phyloP scores from a whole-genome alignment of 768 basidiomycete species.

The Xanthoconium stramineum region DNA sequence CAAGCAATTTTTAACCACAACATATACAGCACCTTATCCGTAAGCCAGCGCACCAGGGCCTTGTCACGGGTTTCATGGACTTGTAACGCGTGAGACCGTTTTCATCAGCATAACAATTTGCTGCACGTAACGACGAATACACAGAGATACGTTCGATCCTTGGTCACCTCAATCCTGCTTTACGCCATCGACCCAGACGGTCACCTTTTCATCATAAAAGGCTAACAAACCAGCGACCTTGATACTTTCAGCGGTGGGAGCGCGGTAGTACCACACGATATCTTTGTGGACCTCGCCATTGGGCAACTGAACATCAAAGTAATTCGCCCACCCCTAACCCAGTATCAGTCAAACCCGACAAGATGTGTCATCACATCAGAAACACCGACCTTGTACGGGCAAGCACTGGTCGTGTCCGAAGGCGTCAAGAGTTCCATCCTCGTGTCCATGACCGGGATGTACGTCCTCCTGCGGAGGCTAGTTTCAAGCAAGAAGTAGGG shows the following conservation, averaged over 20 bases:
- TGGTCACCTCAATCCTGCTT: constrained; percentile 41
- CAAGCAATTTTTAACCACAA: neutral
- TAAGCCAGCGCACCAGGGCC: constrained; percentile 16
- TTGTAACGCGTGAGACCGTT: neutral
- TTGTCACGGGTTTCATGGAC: constrained; percentile 6
- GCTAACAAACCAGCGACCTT: constrained; percentile 50
- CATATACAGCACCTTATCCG: constrained; percentile 9
- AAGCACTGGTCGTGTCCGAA: constrained; percentile 46
- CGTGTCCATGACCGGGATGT: constrained; percentile 58
- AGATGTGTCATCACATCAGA: neutral
- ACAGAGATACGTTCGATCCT: neutral
- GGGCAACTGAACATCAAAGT: constrained; percentile 49
- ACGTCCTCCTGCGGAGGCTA: constrained; percentile 51
- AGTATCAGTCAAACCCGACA: neutral
- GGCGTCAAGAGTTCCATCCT: constrained; percentile 46
- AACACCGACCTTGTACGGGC: constrained; percentile 60
- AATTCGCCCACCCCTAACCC: constrained; percentile 54
- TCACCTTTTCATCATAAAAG: constrained; percentile 67
- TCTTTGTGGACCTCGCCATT: constrained; percentile 43
- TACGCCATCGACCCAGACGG: constrained; percentile 59
- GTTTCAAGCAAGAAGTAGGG: constrained; percentile 61
- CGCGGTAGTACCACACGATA: constrained; percentile 64
- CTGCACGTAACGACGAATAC: no score
- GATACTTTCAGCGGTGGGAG: constrained; percentile 48
- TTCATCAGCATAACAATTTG: no score